Evolutionary conservation across 768 basidiomycete genomes (phyloP), one percentile per base, ranked within the genome.

Genomic region (Collybiopsis confluens): DNA sequence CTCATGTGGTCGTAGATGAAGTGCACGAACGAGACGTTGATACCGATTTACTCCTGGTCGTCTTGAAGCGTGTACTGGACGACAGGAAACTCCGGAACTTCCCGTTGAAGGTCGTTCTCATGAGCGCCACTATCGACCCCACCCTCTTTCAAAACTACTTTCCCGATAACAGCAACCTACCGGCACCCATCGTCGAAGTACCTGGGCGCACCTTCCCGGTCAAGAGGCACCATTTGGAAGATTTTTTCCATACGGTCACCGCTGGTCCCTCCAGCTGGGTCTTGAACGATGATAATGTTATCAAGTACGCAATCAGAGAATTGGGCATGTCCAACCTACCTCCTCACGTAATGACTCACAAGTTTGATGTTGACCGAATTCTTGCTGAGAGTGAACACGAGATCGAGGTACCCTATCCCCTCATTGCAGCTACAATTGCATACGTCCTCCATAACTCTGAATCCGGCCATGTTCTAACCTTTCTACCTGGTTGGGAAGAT

Each of bases 51-150:
- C 71, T 93, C 40, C 79, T 98, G 16, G 90, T 93, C 54, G 91
- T 94, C 4, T 78, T 98, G 52, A 94, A 95, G 68, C 82, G 90
- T 21, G 69, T 95, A 21, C 68, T 95, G 62, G 80, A 77, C 5
- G 86, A 92, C 54, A 82, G 93, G 59, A 86, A 80, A 64, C 73
- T 80, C 5, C 79, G 80, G 58, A 78, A 80, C 10, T 80, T 85
- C 44, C 85, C 89, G 2, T 70, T 98, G 68, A 94, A 93, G 68
- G 76, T 98, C 58, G 70, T 97, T 40, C 79, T 98, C 53, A 97
- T 98, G 94, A 95, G 91, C 63, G 95, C 95, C 8, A 98, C 95
- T 41, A 92, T 98, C 64, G 91, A 97, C 61, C 89, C 94, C 8
- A 80, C 80, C 0, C 77, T 96, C 23, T 98, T 97, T 80, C 86